A percentile compares a stretch with the other conserved stretches of the same genome.
phyloP scores from a whole-genome alignment of 164 flowering plant species.

The Annona cherimola region DNA sequence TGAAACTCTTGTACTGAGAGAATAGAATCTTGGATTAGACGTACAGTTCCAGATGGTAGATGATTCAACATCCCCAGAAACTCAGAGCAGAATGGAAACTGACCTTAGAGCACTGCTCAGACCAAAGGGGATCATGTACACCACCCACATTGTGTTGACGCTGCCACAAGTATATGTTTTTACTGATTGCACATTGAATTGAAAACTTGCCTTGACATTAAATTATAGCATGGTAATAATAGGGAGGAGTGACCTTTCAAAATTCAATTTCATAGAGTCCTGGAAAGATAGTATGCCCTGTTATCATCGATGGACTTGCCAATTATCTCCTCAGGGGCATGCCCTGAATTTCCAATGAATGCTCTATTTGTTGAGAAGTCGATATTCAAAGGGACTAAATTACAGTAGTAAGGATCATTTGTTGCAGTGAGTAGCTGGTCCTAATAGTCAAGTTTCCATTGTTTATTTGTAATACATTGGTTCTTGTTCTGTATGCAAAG shows the following conservation, averaged over 20 bases:
- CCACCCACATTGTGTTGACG: constrained; percentile 55
- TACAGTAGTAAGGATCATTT: background rate
- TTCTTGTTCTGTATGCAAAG: too few species aligned
- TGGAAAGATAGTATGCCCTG: background rate
- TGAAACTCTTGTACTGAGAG: constrained; percentile 52
- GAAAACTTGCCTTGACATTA: background rate
- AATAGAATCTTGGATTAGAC: background rate
- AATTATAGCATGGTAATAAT: background rate
- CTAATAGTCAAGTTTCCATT: background rate
- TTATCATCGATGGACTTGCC: background rate
- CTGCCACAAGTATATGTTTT: constrained; percentile 26
- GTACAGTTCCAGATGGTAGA: background rate
- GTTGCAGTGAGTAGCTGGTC: background rate
- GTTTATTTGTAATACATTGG: too few species aligned
- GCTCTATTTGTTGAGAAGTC: background rate
- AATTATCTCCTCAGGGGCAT: background rate
- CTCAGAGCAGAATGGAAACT: background rate
- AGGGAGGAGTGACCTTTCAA: background rate
- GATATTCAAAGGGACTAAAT: background rate
- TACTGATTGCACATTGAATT: background rate
- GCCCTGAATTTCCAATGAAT: background rate
- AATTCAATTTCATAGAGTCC: background rate
- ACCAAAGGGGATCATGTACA: constrained; percentile 53
- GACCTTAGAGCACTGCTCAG: constrained; percentile 40
- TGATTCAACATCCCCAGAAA: background rate